Conservation (phyloP, 371 early-diverging fungal genomes). For the Apophysomyces sp. region DNA sequence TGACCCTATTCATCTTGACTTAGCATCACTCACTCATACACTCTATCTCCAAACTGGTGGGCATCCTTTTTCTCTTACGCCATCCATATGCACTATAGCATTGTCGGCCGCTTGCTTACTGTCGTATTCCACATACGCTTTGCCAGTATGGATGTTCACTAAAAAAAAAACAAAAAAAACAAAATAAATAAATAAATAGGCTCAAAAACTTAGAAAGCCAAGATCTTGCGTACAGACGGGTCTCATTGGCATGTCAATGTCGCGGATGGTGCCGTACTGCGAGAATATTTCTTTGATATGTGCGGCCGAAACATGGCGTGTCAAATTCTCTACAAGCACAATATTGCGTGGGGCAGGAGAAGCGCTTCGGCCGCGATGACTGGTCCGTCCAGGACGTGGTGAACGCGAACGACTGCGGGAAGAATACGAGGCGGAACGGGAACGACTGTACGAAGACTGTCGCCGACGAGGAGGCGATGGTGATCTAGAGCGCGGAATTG, state of each 20-base stretch:
- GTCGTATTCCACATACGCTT: slow-evolving; percentile 56
- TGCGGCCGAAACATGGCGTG: slow-evolving; percentile 36
- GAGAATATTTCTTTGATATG: slow-evolving; percentile 51
- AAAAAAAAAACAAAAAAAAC: not conserved
- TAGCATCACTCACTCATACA: no score
- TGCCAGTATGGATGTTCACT: slow-evolving; percentile 53
- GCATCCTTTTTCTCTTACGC: slow-evolving; percentile 26
- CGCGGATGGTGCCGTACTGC: slow-evolving; percentile 34
- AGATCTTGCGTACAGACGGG: slow-evolving; percentile 19
- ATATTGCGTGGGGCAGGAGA: slow-evolving; percentile 1
- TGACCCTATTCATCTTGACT: slow-evolving; percentile 55
- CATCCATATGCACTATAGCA: slow-evolving; percentile 57
- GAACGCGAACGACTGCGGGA: slow-evolving; percentile 18
- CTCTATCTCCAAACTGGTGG: no score
- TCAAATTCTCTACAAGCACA: slow-evolving; percentile 16
- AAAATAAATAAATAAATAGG: not conserved
- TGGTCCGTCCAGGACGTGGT: not conserved
- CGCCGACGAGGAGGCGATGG: slow-evolving; percentile 1
- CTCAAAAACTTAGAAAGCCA: not conserved
- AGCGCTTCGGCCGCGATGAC: not conserved
- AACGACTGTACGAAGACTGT: slow-evolving; percentile 18
- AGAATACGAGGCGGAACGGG: slow-evolving; percentile 12
- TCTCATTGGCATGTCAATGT: slow-evolving; percentile 40
- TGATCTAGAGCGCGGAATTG: not conserved
- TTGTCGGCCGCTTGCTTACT: slow-evolving; percentile 51